phyloP scores from a whole-genome alignment of 1,284 basidiomycete species.

The Cryptococcus floricola region DNA sequence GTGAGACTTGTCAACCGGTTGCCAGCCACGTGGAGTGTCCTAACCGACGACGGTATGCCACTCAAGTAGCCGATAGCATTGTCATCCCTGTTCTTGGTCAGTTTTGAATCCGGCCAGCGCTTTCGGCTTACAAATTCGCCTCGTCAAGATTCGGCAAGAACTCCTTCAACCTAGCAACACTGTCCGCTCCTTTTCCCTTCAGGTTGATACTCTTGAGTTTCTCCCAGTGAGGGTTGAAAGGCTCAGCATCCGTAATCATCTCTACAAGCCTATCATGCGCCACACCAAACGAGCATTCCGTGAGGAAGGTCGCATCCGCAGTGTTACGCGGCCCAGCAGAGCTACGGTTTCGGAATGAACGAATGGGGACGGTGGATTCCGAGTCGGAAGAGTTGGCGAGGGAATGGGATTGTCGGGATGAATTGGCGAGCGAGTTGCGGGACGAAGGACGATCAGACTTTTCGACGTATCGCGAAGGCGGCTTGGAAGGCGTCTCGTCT shows the following conservation, averaged over 20 bases:
- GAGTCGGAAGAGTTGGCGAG: conserved; percentile 12
- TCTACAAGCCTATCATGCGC: conserved; percentile 85
- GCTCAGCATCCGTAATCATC: conserved; percentile 90
- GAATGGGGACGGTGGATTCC: conserved; percentile 18
- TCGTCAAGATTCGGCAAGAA: conserved; percentile 82
- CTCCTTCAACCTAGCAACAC: conserved; percentile 87
- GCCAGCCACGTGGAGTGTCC: conserved; percentile 72
- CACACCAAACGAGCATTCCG: conserved; percentile 89
- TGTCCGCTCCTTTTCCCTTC: conserved; percentile 73
- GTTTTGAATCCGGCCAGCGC: background rate
- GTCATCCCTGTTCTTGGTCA: conserved; percentile 57
- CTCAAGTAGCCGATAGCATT: conserved; percentile 84
- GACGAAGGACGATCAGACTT: conserved; percentile 8
- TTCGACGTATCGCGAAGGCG: conserved; percentile 42
- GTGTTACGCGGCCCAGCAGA: conserved; percentile 13
- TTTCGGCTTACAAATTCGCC: conserved; percentile 65
- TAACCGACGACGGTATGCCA: conserved; percentile 71
- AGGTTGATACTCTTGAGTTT: conserved; percentile 71
- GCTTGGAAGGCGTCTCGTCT: conserved; percentile 63
- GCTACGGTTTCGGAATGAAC: conserved; percentile 16
- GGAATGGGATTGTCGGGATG: background rate
- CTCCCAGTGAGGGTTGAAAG: conserved; percentile 95
- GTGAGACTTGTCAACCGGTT: conserved; percentile 84
- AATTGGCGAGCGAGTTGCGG: background rate
- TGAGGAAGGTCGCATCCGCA: conserved; percentile 74